Evolutionary conservation across 2,329 filamentous ascomycete species (phyloP).

Genomic region (Phialophora chinensis): DNA sequence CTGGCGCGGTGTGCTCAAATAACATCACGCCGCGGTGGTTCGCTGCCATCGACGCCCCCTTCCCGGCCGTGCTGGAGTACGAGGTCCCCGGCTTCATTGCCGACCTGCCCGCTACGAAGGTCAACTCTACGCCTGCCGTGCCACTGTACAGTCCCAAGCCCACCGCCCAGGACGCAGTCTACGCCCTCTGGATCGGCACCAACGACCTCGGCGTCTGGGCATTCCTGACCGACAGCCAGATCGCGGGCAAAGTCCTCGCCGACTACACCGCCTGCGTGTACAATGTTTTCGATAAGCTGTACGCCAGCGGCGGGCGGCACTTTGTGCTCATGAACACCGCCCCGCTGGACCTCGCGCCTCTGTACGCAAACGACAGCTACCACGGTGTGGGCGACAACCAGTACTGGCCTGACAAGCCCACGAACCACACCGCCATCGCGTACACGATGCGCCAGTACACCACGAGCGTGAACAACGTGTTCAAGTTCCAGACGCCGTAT

Average conservation of each 20-base stretch:
- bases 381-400: conserved; percentile 52
- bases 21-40: conserved; percentile 62
- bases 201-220: conserved; percentile 74
- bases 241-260: conserved; percentile 63
- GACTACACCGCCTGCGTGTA: conserved; percentile 74
- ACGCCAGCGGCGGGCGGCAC: conserved; percentile 68
- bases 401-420: conserved; percentile 56
- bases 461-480: conserved; percentile 57
- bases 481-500: conserved; percentile 58
- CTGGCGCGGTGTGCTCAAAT: conserved; percentile 75
- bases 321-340: conserved; percentile 75
- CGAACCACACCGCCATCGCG: conserved; percentile 58
- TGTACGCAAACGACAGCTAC: conserved; percentile 63
- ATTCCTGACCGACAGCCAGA: conserved; percentile 70
- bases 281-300: conserved; percentile 65
- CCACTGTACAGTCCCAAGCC: conserved; percentile 31
- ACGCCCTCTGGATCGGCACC: conserved; percentile 79
- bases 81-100: conserved; percentile 64
- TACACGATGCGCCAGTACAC: conserved; percentile 59
- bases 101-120: conserved; percentile 46
- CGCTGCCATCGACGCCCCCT: conserved; percentile 57
- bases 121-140: conserved; percentile 32
- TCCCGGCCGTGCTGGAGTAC: conserved; percentile 69
- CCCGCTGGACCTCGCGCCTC: conserved; percentile 70
- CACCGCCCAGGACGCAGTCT: conserved; percentile 57